phyloP scores from a whole-genome alignment of 1,284 basidiomycete species.

The Vanrija sp. region DNA sequence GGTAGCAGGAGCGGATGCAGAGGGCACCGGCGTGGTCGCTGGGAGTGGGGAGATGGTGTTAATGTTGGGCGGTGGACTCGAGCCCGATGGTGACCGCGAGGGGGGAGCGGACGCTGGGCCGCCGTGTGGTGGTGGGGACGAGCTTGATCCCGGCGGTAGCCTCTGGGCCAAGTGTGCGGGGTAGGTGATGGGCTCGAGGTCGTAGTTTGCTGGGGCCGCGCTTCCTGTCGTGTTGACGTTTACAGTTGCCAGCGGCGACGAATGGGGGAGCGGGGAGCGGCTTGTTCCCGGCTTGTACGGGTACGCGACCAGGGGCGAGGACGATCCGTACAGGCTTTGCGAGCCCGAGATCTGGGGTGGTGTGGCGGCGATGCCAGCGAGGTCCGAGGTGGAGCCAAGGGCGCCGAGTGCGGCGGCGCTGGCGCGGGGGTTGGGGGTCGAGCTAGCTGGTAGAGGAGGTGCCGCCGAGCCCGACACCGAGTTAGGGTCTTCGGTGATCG shows the following conservation, averaged over 20 bases:
- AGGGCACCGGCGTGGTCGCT: not conserved
- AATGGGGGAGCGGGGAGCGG: not conserved
- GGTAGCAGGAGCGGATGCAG: not conserved
- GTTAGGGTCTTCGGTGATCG: constrained; percentile 8
- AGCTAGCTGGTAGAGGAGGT: not conserved
- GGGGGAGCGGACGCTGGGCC: not conserved
- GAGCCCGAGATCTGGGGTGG: too few species aligned
- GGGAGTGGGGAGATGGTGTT: constrained; percentile 1
- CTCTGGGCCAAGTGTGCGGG: constrained; percentile 29
- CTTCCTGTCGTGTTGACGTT: too few species aligned
- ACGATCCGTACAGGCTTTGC: too few species aligned
- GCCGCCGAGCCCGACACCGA: not conserved
- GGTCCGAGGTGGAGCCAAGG: not conserved
- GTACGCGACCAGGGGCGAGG: too few species aligned
- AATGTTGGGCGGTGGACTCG: not conserved
- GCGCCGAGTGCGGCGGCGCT: not conserved
- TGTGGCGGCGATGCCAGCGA: too few species aligned
- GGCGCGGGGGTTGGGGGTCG: too few species aligned
- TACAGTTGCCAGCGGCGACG: not conserved
- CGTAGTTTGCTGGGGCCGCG: constrained; percentile 5
- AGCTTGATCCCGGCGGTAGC: not conserved
- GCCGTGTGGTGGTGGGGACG: constrained; percentile 12
- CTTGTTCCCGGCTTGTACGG: not conserved
- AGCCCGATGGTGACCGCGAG: constrained; percentile 1
- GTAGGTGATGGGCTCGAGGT: constrained; percentile 31